phyloP scores from a whole-genome alignment of 257 asterid genomes.

The Ehretia macrophylla region DNA sequence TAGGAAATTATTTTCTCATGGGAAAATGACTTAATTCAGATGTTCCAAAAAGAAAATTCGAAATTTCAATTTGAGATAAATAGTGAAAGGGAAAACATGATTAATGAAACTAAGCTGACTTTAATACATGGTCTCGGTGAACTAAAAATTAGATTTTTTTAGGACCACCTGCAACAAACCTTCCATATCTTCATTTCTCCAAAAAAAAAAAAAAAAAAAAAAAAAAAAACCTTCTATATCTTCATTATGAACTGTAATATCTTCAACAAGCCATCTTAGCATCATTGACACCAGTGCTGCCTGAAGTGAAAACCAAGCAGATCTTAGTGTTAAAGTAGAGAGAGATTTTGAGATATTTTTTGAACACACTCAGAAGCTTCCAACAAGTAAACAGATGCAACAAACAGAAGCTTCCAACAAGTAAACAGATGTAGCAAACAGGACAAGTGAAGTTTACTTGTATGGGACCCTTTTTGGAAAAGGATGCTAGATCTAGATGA shows the following conservation, averaged over 20 bases:
- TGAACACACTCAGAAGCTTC: too few relatives aligned
- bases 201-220: too few relatives aligned
- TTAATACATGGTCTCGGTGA: not conserved
- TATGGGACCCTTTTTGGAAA: conserved; percentile 76
- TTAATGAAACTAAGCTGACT: too few relatives aligned
- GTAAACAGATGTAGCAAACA: conserved; percentile 21
- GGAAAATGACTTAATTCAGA: too few relatives aligned
- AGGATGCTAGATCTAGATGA: conserved; percentile 64
- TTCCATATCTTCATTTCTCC: too few relatives aligned
- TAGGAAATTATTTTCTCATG: too few relatives aligned
- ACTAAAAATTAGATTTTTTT: not conserved
- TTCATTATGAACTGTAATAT: conserved; percentile 92
- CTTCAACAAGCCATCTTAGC: conserved; percentile 99
- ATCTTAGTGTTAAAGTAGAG: too few relatives aligned
- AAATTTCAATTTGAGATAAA: too few relatives aligned
- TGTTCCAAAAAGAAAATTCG: too few relatives aligned
- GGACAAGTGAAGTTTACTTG: conserved; percentile 55
- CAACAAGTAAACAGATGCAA: too few relatives aligned
- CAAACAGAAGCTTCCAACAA: conserved; percentile 13
- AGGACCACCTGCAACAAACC: conserved; percentile 11
- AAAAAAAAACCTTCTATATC: conserved; percentile 98
- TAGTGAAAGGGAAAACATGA: too few relatives aligned
- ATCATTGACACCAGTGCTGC: conserved; percentile 89
- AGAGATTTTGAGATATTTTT: too few relatives aligned
- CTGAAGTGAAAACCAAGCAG: conserved; percentile 40